A percentile compares a stretch with the other conserved stretches of the same genome.
Conservation (phyloP, 345 rosid species). For the Melaleuca alternifolia region DNA sequence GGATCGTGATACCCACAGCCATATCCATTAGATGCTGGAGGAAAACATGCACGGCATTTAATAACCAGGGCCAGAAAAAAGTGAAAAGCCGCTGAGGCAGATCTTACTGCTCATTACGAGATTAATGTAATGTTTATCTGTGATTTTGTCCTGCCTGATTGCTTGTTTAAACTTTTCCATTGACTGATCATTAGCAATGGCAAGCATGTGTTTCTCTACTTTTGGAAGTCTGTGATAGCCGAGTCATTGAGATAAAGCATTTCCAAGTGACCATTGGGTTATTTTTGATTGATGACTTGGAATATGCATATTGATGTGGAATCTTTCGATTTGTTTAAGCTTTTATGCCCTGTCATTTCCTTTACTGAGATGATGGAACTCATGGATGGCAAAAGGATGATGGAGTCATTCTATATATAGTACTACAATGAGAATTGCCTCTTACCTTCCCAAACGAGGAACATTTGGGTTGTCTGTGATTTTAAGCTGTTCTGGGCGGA, state of each 20-base stretch:
- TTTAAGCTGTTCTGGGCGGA: neutral
- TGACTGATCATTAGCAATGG: neutral
- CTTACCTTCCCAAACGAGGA: neutral
- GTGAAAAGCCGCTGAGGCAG: constrained; percentile 27
- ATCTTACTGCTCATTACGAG: neutral
- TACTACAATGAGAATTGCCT: neutral
- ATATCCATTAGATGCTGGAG: constrained; percentile 72
- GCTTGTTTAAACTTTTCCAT: neutral
- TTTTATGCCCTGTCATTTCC: no score
- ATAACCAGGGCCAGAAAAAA: constrained; percentile 33
- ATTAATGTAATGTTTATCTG: neutral
- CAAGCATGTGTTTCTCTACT: neutral
- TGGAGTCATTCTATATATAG: neutral
- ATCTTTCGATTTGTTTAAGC: no score
- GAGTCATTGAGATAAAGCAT: neutral
- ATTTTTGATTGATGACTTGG: neutral
- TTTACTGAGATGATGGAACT: no score
- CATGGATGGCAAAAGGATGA: no score
- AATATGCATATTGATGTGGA: neutral
- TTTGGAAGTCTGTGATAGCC: neutral
- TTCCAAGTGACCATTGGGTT: neutral
- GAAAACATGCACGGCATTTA: constrained; percentile 40
- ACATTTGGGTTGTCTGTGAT: neutral
- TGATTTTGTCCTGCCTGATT: neutral
- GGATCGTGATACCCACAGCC: constrained; percentile 64